These are phyloP conservation scores for Maudiozyma humilis DNA, from an alignment of 1,139 yeast genomes.

Conservation along the genomic window DNA sequence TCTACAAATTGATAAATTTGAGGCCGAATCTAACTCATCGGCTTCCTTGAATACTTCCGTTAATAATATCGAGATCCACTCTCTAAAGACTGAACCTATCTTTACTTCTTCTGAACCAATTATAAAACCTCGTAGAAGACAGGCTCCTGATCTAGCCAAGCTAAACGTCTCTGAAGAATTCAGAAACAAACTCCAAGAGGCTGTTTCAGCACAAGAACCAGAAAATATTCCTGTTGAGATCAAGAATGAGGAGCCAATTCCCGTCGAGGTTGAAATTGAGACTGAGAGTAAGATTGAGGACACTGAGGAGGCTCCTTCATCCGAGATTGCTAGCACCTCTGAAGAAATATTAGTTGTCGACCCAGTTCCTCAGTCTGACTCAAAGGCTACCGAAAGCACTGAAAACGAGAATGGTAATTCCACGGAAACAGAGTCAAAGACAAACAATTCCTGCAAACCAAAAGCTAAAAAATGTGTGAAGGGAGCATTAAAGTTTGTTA, in stretches of 20 bases:
- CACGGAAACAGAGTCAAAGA: not conserved
- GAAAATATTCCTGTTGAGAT: conserved; percentile 2
- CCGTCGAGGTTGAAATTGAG: not conserved
- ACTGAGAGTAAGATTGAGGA: not conserved
- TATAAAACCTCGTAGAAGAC: not conserved
- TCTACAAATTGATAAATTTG: conserved; percentile 5
- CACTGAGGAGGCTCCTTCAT: not conserved
- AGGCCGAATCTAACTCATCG: conserved; percentile 3
- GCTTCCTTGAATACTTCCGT: conserved; percentile 3
- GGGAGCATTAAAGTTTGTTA: not conserved
- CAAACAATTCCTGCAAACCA: not conserved
- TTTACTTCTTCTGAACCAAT: conserved; percentile 1
- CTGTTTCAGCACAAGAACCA: not conserved
- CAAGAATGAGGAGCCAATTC: not conserved
- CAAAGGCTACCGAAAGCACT: not conserved
- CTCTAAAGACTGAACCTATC: not conserved
- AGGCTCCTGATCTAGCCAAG: conserved; percentile 10
- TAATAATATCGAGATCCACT: not conserved
- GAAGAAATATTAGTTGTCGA: not conserved
- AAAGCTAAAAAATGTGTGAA: conserved; percentile 1
- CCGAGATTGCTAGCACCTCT: not conserved
- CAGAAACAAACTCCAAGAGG: conserved; percentile 5
- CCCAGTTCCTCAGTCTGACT: not conserved
- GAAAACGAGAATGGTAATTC: not conserved
- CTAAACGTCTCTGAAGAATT: conserved; percentile 13